Evolutionary conservation across 306 rosid species (phyloP).

Genomic region (Fragaria iinumae): DNA sequence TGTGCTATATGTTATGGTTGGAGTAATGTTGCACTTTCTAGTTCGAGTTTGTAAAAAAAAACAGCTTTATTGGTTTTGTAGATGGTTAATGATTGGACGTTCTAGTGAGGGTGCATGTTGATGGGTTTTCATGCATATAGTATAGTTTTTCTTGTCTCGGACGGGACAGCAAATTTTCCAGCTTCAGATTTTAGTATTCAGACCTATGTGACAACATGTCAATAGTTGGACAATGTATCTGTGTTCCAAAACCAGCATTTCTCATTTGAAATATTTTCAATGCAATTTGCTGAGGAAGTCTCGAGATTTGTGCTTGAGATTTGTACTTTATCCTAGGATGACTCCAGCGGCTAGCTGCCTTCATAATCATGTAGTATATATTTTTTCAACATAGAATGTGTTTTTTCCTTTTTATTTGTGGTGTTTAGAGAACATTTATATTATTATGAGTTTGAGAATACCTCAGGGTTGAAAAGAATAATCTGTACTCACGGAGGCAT

Average conservation of each 20-base stretch:
- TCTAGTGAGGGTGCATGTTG: background rate
- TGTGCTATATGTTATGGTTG: background rate
- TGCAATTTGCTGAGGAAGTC: background rate
- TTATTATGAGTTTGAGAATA: background rate
- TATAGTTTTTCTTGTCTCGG: background rate
- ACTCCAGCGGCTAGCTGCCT: background rate
- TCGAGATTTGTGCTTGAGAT: background rate
- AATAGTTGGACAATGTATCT: background rate
- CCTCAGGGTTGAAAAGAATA: background rate
- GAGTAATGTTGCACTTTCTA: background rate
- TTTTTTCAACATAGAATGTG: background rate
- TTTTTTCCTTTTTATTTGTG: background rate
- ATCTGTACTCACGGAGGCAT: background rate
- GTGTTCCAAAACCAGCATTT: background rate
- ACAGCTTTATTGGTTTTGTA: background rate
- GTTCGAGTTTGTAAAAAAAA: background rate
- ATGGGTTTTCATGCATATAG: background rate
- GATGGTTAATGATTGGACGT: conserved; percentile 7
- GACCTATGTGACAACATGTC: background rate
- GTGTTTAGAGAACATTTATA: background rate
- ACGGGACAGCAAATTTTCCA: background rate
- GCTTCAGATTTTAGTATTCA: background rate
- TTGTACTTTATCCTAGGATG: background rate
- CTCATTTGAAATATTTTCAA: background rate
- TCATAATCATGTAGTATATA: background rate